phyloP scores from a whole-genome alignment of 345 rosid species.

The Populus nigra region DNA sequence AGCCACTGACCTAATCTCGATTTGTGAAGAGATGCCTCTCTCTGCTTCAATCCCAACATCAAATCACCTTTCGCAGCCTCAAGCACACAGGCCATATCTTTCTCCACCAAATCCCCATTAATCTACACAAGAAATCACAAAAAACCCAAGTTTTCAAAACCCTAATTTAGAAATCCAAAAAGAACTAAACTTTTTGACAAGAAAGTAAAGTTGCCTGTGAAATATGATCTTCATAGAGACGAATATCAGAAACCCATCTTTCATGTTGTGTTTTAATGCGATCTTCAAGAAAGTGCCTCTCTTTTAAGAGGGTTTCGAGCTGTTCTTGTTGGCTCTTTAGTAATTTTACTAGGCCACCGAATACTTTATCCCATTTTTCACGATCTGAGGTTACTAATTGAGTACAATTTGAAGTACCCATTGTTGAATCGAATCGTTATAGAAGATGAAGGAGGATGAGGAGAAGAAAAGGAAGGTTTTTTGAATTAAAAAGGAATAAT shows the following conservation, averaged over 20 bases:
- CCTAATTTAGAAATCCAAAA: conserved; percentile 14
- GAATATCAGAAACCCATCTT: conserved; percentile 48
- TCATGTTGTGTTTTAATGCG: conserved; percentile 42
- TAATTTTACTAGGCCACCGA: conserved; percentile 46
- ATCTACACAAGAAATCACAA: conserved; percentile 34
- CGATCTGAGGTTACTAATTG: conserved; percentile 34
- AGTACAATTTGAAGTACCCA: conserved; percentile 28
- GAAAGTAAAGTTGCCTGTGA: conserved; percentile 38
- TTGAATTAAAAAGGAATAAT: neutral
- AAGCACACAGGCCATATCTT: conserved; percentile 43
- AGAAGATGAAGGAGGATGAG: neutral
- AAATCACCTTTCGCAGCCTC: conserved; percentile 53
- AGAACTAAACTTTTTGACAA: conserved; percentile 5
- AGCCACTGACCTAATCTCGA: conserved; percentile 48
- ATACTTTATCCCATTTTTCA: conserved; percentile 56
- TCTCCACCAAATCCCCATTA: conserved; percentile 34
- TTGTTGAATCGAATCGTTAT: neutral
- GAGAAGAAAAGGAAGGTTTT: neutral
- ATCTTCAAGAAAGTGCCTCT: conserved; percentile 59
- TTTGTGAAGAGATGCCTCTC: conserved; percentile 45
- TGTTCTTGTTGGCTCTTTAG: conserved; percentile 60
- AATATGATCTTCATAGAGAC: conserved; percentile 44
- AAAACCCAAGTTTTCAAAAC: conserved; percentile 29
- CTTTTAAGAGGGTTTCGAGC: conserved; percentile 52
- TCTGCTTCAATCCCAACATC: conserved; percentile 55